A percentile compares a stretch with the other conserved stretches of the same genome.
Conservation (phyloP, 2,329 filamentous ascomycete genomes). For the Ophiostoma montium region DNA sequence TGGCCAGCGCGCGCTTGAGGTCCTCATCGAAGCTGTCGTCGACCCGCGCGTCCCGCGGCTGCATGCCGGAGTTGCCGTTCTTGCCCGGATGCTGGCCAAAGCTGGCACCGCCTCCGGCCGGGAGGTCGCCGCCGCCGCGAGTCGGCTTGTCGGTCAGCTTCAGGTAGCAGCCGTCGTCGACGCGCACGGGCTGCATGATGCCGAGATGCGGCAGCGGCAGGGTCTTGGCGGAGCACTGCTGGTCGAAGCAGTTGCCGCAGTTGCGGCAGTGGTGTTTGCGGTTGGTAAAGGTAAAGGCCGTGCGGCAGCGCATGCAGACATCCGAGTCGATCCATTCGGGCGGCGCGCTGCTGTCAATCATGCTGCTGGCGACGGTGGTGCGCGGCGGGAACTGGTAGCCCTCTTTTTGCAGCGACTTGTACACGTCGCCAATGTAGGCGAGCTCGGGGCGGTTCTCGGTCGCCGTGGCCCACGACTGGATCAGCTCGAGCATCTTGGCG, state of each 20-base stretch:
- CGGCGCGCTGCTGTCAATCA: constrained; percentile 95
- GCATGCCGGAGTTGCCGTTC: constrained; percentile 48
- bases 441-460: constrained; percentile 75
- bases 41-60: constrained; percentile 75
- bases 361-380: constrained; percentile 78
- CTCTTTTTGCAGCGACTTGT: constrained; percentile 66
- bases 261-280: constrained; percentile 97
- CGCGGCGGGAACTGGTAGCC: constrained; percentile 83
- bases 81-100: constrained; percentile 19
- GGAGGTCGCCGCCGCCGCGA: constrained; percentile 23
- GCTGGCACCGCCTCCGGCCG: constrained; percentile 20
- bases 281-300: constrained; percentile 92
- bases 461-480: constrained; percentile 85
- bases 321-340: constrained; percentile 97
- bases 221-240: constrained; percentile 81
- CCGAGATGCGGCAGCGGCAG: constrained; percentile 84
- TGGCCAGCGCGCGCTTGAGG: constrained; percentile 80
- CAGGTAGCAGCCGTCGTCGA: constrained; percentile 89
- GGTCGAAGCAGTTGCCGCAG: constrained; percentile 94
- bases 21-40: constrained; percentile 93
- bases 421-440: constrained; percentile 78
- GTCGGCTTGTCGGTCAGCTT: constrained; percentile 70
- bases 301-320: constrained; percentile 95
- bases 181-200: constrained; percentile 78
- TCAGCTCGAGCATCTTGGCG: constrained; percentile 79